Evolutionary conservation across 73 alveolate genomes (phyloP).

Genomic region (Halteria grandinella): DNA sequence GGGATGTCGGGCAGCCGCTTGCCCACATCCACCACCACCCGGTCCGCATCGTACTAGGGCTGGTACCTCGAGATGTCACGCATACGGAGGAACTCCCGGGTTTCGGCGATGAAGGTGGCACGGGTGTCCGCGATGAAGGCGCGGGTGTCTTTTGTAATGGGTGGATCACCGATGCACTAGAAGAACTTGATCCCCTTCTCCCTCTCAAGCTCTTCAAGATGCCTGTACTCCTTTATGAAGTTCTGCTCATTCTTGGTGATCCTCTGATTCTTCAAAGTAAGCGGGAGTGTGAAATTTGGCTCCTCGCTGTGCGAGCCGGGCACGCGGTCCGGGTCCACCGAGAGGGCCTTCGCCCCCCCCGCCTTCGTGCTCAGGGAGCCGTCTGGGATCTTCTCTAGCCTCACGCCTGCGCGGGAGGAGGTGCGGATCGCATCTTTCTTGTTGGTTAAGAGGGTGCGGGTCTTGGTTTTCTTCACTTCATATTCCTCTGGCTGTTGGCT

Average conservation of each 20-base stretch:
- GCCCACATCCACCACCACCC: constrained; percentile 78
- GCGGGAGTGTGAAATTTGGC: too few relatives aligned
- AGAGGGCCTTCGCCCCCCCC: constrained; percentile 65
- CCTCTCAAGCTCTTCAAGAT: constrained; percentile 85
- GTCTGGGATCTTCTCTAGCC: constrained; percentile 61
- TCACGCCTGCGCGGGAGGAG: constrained; percentile 53
- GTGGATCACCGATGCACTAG: constrained; percentile 91
- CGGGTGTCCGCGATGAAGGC: constrained; percentile 6
- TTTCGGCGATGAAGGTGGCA: constrained; percentile 18
- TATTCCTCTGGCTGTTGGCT: not conserved
- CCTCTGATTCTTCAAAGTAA: constrained; percentile 55
- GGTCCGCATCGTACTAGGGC: constrained; percentile 83
- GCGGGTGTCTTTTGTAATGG: constrained; percentile 71
- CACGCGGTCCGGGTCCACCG: too few relatives aligned
- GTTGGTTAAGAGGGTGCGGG: constrained; percentile 31
- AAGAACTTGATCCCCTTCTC: constrained; percentile 93
- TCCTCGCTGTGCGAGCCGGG: constrained; percentile 51
- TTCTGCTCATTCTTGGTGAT: constrained; percentile 81
- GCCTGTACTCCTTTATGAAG: constrained; percentile 80
- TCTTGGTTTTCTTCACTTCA: constrained; percentile 45
- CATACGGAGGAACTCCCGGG: constrained; percentile 67
- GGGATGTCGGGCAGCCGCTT: constrained; percentile 77
- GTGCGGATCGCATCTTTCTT: constrained; percentile 34
- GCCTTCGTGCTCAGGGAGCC: constrained; percentile 61
- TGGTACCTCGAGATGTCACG: constrained; percentile 75